Base-by-base conservation (phyloP, 2,329 filamentous ascomycete genomes). In the Monosporascus sp. region DNA sequence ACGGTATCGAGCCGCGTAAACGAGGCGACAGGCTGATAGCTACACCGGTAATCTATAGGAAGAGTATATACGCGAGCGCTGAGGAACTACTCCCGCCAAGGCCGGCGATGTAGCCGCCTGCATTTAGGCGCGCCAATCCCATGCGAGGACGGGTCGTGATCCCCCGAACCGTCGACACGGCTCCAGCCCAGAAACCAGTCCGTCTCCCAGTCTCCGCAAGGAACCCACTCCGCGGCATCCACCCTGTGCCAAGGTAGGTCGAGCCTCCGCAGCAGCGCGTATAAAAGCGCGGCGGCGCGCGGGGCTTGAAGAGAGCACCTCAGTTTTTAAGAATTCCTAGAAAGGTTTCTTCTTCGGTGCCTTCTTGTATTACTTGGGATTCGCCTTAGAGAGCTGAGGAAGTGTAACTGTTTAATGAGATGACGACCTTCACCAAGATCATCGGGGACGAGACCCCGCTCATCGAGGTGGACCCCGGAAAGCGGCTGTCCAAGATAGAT, bases 351-450 rank as follows among this genome's bases (percentile, higher is more conserved):
- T 18, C 38, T 18, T 20, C 38, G 8, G 5, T 20, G 2, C 18
- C 17, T 18, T 18, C 38, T 41, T 14, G 17, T 41, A n/a, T 41
- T 41, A 8, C 17, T n/a, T 39, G 38, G 9, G 17, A n/a, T 41
- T 35, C 31, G 1, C 4, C 7, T 35, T 35, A 14, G 31, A 35
- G 31, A 35, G 31, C 31, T 5, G 31, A 35, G 31, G 31, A 14
- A 35, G 9, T 35, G 11, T 31, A 31, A 2, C 11, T 35, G 11
- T 35, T 35, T 35, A 11, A 35, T 55, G 70, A 49, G 50, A 90
- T 90, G 88, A 83, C 88, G 9, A 88, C 84, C 47, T 90, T 89
- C 65, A 90, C 87, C 24, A 82, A 81, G 64, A 81, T 89, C 58
- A 64, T 73, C 9, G 82, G 84, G 53, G 76, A 76, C 58, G 80